A percentile compares a stretch with the other conserved stretches of the same genome.
These are phyloP conservation scores for Chalciporus sp. DNA, from an alignment of 1,284 basidiomycete species.

Conservation along the genomic window DNA sequence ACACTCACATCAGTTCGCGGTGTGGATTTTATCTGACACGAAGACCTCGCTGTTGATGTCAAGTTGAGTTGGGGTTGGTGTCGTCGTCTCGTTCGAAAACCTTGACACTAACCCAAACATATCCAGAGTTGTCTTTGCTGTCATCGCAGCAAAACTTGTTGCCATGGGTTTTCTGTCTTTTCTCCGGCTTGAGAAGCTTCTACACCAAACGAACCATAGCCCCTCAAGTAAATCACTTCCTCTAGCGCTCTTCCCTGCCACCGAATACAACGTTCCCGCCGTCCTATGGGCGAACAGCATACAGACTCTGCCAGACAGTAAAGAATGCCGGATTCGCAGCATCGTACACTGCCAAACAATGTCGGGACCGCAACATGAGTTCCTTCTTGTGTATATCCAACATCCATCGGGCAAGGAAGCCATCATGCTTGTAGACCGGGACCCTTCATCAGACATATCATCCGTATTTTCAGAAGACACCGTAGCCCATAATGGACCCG, in stretches of 20 bases:
- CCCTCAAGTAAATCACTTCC: constrained; percentile 1
- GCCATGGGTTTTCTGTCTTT: neutral
- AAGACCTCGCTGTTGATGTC: too few relatives aligned
- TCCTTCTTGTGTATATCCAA: constrained; percentile 13
- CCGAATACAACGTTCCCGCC: constrained; percentile 4
- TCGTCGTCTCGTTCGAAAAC: neutral
- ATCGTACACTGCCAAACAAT: constrained; percentile 15
- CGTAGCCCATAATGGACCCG: neutral
- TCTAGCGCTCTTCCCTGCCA: constrained; percentile 12
- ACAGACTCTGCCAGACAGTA: constrained; percentile 3
- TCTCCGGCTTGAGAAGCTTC: neutral
- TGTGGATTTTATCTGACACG: too few relatives aligned
- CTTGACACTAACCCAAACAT: too few relatives aligned
- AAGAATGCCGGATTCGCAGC: constrained; percentile 12
- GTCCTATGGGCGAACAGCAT: constrained; percentile 10
- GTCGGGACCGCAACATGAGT: constrained; percentile 7
- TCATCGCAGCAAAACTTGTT: neutral
- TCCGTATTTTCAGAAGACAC: neutral
- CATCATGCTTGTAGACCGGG: constrained; percentile 9
- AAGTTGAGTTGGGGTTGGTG: neutral
- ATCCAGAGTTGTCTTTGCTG: too few relatives aligned
- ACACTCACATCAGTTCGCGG: too few relatives aligned
- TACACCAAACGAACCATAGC: neutral
- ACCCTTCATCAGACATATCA: neutral
- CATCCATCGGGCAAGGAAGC: constrained; percentile 15